Percentiles rank a stretch among this genome's conserved stretches.
These are phyloP conservation scores for Pneumocystis jirovecii DNA, from an alignment of 1,139 yeast species.

Conservation along the genomic window DNA sequence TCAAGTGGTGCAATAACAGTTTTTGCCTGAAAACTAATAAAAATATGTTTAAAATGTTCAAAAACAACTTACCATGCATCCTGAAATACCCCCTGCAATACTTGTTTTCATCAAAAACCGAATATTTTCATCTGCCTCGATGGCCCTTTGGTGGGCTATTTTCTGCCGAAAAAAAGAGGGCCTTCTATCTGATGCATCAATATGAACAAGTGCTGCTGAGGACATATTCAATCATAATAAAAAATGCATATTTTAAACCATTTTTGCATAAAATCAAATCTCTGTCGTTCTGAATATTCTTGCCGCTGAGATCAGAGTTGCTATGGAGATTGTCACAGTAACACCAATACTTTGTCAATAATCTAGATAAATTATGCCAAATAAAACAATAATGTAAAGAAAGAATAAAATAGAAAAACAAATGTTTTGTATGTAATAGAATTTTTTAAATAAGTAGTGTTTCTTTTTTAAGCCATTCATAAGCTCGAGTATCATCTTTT, in stretches of 20 bases:
- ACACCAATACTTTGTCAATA: too few relatives aligned
- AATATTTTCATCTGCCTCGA: background rate
- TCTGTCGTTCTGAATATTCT: background rate
- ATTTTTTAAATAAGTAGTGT: conserved; percentile 29
- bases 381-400: too few relatives aligned
- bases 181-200: background rate
- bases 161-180: background rate
- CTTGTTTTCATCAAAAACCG: conserved; percentile 66
- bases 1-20: conserved; percentile 92
- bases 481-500: conserved; percentile 39
- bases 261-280: background rate
- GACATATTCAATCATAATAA: background rate
- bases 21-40: conserved; percentile 37
- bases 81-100: conserved; percentile 90
- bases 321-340: too few relatives aligned
- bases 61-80: conserved; percentile 38
- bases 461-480: conserved; percentile 64
- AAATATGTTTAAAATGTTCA: background rate
- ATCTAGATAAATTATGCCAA: too few relatives aligned
- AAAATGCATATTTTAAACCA: background rate
- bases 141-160: background rate
- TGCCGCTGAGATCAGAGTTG: background rate
- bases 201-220: background rate
- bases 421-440: too few relatives aligned
- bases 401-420: background rate